Conservation (phyloP, 192 early-diverging fungal genomes). For the Helicostylum pulchrum region DNA sequence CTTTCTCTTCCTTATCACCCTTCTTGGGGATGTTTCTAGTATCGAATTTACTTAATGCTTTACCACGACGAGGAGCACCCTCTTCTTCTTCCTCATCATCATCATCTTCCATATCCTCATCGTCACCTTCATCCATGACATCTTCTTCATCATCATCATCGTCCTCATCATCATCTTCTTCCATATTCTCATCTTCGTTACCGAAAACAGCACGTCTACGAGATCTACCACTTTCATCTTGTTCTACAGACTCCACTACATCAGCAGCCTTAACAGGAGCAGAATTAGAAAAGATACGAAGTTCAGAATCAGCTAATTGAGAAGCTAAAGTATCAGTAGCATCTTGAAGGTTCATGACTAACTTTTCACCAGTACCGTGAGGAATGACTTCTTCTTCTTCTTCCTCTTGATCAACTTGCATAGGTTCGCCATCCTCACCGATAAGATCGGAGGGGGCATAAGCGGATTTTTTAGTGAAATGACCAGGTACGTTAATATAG, state of each 20-base stretch:
- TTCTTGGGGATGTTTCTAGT: constrained; percentile 39
- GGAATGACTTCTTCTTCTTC: constrained; percentile 30
- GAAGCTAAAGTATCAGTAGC: constrained; percentile 68
- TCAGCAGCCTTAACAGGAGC: constrained; percentile 52
- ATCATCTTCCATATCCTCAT: constrained; percentile 28
- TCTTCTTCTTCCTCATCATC: constrained; percentile 49
- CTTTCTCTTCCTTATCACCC: constrained; percentile 34
- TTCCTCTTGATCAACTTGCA: constrained; percentile 33
- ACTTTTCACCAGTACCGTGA: constrained; percentile 72
- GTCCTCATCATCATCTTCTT: constrained; percentile 42
- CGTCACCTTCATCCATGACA: constrained; percentile 28
- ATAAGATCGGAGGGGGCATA: constrained; percentile 37
- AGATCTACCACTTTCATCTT: constrained; percentile 39
- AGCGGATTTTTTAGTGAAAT: constrained; percentile 62
- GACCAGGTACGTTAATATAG: constrained; percentile 93
- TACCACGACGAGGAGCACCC: constrained; percentile 38
- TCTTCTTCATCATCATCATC: constrained; percentile 44
- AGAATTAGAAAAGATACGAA: constrained; percentile 69
- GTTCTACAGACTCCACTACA: constrained; percentile 33
- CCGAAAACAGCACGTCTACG: constrained; percentile 67
- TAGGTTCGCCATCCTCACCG: constrained; percentile 37
- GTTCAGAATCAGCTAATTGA: constrained; percentile 60
- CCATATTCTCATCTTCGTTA: constrained; percentile 47
- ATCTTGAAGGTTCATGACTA: constrained; percentile 93
- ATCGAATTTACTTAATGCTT: constrained; percentile 34